Percentiles rank a stretch among this genome's conserved stretches.
These are phyloP conservation scores for Exophiala spinifera DNA, from an alignment of 2,329 filamentous ascomycete species.

Conservation along the genomic window DNA sequence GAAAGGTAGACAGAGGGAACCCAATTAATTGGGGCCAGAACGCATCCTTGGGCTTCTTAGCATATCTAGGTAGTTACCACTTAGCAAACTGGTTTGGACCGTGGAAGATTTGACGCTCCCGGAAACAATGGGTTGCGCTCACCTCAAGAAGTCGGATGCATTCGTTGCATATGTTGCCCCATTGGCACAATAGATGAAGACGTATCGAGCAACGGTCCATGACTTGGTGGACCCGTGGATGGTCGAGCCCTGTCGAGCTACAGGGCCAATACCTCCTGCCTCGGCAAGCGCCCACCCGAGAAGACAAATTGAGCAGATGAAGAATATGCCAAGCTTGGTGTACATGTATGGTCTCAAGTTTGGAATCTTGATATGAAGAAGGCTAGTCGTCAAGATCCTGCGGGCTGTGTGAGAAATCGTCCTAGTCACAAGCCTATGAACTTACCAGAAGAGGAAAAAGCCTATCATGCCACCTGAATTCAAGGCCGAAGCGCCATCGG, in stretches of 20 bases:
- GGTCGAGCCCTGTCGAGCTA: constrained; percentile 32
- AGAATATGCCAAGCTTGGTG: constrained; percentile 39
- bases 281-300: constrained; percentile 38
- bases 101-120: not conserved
- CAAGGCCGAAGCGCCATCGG: constrained; percentile 36
- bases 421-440: not conserved
- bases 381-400: constrained; percentile 38
- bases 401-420: not conserved
- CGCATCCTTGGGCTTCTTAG: not conserved
- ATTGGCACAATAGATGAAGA: not conserved
- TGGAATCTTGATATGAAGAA: constrained; percentile 39
- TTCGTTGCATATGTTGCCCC: not conserved
- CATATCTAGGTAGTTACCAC: not conserved
- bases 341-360: constrained; percentile 39
- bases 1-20: not conserved
- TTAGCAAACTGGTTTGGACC: not conserved
- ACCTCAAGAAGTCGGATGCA: not conserved
- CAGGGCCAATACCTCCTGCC: constrained; percentile 34
- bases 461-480: constrained; percentile 44
- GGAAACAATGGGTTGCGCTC: not conserved
- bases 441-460: constrained; percentile 40
- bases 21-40: not conserved
- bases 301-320: constrained; percentile 41
- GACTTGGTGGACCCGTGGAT: constrained; percentile 34
- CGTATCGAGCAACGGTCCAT: constrained; percentile 1